Percentiles rank a stretch among this genome's conserved stretches.
Conservation (phyloP, 2,329 filamentous ascomycete species). For the Verticillium alfalfae region DNA sequence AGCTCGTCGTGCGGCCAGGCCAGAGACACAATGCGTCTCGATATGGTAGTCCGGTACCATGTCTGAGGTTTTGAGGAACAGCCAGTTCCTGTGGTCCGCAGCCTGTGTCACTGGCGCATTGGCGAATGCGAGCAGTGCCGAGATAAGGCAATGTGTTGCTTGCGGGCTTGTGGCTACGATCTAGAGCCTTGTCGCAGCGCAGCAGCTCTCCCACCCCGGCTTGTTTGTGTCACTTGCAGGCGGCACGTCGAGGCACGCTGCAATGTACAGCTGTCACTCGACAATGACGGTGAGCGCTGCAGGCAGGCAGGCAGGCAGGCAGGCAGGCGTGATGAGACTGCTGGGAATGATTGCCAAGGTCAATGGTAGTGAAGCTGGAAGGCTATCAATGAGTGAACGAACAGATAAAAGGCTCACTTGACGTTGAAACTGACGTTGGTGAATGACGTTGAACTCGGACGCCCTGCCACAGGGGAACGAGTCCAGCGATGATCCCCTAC, state of each 20-base stretch:
- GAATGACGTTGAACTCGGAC: neutral
- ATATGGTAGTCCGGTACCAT: too few species aligned
- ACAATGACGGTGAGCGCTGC: neutral
- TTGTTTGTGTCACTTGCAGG: neutral
- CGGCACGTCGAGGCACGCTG: neutral
- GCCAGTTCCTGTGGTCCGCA: too few species aligned
- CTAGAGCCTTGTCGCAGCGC: neutral
- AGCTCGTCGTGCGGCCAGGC: too few species aligned
- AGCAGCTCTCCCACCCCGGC: neutral
- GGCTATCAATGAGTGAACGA: too few species aligned
- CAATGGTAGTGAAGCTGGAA: too few species aligned
- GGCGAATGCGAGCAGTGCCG: too few species aligned
- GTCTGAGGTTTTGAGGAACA: too few species aligned
- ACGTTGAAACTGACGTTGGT: neutral
- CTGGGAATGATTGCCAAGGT: too few species aligned
- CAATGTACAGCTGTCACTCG: neutral
- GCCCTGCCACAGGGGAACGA: neutral
- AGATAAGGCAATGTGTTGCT: too few species aligned
- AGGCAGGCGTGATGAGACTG: neutral
- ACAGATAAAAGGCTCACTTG: neutral
- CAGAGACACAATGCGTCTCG: too few species aligned
- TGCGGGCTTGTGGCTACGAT: too few species aligned
- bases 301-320: neutral
- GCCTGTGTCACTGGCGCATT: too few species aligned
- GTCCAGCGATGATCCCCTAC: neutral